These are phyloP conservation scores for Fusarium sp. DNA, from an alignment of 2,329 filamentous ascomycete genomes.

Conservation along the genomic window DNA sequence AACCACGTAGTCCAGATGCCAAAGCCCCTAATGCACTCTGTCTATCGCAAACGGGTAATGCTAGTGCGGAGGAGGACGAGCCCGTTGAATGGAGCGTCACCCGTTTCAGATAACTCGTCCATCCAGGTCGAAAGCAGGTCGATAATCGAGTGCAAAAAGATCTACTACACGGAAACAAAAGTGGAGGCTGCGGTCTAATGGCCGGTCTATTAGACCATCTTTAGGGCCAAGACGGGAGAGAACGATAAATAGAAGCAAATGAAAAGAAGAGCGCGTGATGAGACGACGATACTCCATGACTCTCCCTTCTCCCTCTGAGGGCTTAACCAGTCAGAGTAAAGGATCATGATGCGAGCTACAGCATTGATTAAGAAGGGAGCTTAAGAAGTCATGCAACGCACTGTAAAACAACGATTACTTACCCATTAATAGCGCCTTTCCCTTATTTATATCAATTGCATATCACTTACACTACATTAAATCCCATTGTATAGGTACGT, in stretches of 20 bases:
- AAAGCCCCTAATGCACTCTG: background rate
- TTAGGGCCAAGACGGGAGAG: background rate
- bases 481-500: no score
- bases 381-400: background rate
- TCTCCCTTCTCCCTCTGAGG: background rate
- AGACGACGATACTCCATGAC: background rate
- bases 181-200: constrained; percentile 6
- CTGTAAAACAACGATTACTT: no score
- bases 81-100: background rate
- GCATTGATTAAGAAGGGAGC: background rate
- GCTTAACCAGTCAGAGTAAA: background rate
- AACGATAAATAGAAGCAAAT: background rate
- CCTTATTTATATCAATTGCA: no score
- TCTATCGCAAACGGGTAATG: background rate
- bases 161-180: constrained; percentile 4
- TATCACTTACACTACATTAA: no score
- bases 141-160: background rate
- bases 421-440: no score
- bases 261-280: constrained; percentile 3
- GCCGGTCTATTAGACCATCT: constrained; percentile 16
- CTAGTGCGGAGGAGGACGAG: constrained; percentile 7
- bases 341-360: background rate
- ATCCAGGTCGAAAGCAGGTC: background rate
- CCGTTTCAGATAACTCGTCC: constrained; percentile 5
- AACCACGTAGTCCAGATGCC: background rate